phyloP scores from a whole-genome alignment of 192 early-diverging fungal genomes.

The Entomortierella chlamydospora region DNA sequence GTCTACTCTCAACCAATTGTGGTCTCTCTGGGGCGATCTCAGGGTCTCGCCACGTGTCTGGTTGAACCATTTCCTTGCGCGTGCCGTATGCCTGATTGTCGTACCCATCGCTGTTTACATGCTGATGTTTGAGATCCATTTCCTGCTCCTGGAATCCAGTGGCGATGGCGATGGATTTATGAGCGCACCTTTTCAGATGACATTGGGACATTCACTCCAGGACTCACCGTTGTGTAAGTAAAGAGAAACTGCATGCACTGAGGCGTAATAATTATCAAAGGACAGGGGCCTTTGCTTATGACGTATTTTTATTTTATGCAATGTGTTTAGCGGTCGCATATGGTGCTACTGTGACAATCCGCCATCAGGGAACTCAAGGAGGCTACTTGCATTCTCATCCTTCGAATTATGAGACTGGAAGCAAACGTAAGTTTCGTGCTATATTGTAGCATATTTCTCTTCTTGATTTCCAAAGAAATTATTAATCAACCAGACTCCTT shows the following conservation, averaged over 20 bases:
- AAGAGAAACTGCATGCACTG: too few relatives aligned
- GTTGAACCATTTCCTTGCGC: constrained; percentile 83
- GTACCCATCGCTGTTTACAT: constrained; percentile 86
- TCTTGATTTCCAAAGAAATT: too few relatives aligned
- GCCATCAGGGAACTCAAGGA: constrained; percentile 77
- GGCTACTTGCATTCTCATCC: constrained; percentile 83
- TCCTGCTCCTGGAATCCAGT: constrained; percentile 75
- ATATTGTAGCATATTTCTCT: too few relatives aligned
- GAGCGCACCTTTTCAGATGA: constrained; percentile 89
- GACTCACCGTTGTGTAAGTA: constrained; percentile 55
- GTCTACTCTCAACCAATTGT: constrained; percentile 86
- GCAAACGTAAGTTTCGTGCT: constrained; percentile 67
- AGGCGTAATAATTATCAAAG: too few relatives aligned
- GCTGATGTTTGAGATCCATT: constrained; percentile 91
- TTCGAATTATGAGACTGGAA: constrained; percentile 75
- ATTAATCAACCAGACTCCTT: not conserved
- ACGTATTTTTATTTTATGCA: not conserved
- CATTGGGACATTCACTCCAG: constrained; percentile 75
- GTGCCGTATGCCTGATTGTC: constrained; percentile 84
- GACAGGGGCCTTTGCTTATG: too few relatives aligned
- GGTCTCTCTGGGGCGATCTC: constrained; percentile 83
- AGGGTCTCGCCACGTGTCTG: constrained; percentile 63
- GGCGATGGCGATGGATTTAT: constrained; percentile 96
- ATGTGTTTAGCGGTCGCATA: constrained; percentile 61
- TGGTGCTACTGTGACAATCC: constrained; percentile 69